phyloP scores from a whole-genome alignment of 2,329 filamentous ascomycete species.

The Onygena corvina region DNA sequence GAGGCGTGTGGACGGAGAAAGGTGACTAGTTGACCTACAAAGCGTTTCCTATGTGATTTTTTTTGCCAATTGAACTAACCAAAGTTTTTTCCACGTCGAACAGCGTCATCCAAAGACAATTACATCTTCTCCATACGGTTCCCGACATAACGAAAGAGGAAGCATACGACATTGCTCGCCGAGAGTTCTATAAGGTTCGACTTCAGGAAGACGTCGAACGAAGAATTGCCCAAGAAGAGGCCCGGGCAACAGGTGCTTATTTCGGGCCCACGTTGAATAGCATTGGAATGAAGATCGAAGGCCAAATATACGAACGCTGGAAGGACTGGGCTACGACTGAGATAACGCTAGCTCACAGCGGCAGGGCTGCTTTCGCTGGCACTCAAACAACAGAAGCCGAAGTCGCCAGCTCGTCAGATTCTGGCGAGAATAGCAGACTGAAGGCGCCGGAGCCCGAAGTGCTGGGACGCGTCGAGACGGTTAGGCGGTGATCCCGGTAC shows the following conservation, averaged over 20 bases:
- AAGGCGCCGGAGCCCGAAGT: background rate
- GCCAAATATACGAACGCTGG: constrained; percentile 70
- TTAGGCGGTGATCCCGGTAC: background rate
- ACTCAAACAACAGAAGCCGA: constrained; percentile 8
- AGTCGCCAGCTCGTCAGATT: background rate
- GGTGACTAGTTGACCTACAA: constrained; percentile 43
- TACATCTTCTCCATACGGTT: constrained; percentile 64
- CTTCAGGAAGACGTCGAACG: constrained; percentile 71
- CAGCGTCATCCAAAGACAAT: constrained; percentile 84
- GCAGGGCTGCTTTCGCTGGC: constrained; percentile 34
- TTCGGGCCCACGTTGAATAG: constrained; percentile 69
- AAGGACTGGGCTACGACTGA: constrained; percentile 60
- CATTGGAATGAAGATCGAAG: constrained; percentile 70
- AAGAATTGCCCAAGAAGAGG: constrained; percentile 78
- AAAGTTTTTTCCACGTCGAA: constrained; percentile 1
- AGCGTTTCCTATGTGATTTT: background rate
- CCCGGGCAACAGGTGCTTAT: constrained; percentile 69
- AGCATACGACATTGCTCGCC: constrained; percentile 77
- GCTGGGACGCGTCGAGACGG: background rate
- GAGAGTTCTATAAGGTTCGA: constrained; percentile 79
- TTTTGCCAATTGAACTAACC: background rate
- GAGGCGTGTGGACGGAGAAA: constrained; percentile 70
- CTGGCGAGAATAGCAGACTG: background rate
- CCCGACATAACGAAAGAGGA: constrained; percentile 47
- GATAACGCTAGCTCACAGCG: constrained; percentile 39